A percentile compares a stretch with the other conserved stretches of the same genome.
phyloP scores from a whole-genome alignment of 1,284 basidiomycete genomes.

The Fereydounia khargensis region DNA sequence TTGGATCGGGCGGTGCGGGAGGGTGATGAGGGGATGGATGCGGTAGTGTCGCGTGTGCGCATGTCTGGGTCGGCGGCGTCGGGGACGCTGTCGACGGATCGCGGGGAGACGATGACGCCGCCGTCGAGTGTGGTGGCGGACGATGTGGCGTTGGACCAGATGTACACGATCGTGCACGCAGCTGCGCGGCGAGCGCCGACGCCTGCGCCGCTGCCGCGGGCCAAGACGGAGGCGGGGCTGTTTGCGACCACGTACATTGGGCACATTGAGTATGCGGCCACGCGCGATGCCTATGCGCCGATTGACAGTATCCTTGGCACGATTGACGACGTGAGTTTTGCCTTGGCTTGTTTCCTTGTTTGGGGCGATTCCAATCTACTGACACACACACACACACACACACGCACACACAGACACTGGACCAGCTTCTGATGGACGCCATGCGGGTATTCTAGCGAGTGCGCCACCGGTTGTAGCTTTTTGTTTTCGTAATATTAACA shows the following conservation, averaged over 20 bases:
- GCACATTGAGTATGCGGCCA: too few relatives aligned
- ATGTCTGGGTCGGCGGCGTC: conserved; percentile 78
- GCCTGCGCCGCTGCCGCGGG: too few relatives aligned
- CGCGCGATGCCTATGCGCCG: conserved; percentile 20
- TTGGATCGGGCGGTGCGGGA: too few relatives aligned
- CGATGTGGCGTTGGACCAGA: conserved; percentile 36
- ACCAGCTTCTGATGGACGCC: conserved; percentile 20
- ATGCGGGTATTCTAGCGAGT: conserved; percentile 20
- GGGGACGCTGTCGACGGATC: conserved; percentile 84
- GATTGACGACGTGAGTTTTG: conserved; percentile 23
- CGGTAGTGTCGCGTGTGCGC: too few relatives aligned
- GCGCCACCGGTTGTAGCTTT: neutral
- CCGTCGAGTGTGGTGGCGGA: conserved; percentile 13
- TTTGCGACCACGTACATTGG: too few relatives aligned
- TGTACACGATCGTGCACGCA: conserved; percentile 46
- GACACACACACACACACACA: neutral
- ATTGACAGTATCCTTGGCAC: conserved; percentile 18
- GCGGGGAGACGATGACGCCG: conserved; percentile 68
- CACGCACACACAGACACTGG: conserved; percentile 4
- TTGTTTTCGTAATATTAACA: neutral
- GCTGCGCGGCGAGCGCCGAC: conserved; percentile 40
- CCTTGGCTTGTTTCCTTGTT: neutral
- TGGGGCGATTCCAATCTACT: neutral
- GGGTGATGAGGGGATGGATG: too few relatives aligned
- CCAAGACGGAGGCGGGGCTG: conserved; percentile 30